These are phyloP conservation scores for Priceomyces carsonii DNA, from an alignment of 805 yeast genomes.

Conservation along the genomic window DNA sequence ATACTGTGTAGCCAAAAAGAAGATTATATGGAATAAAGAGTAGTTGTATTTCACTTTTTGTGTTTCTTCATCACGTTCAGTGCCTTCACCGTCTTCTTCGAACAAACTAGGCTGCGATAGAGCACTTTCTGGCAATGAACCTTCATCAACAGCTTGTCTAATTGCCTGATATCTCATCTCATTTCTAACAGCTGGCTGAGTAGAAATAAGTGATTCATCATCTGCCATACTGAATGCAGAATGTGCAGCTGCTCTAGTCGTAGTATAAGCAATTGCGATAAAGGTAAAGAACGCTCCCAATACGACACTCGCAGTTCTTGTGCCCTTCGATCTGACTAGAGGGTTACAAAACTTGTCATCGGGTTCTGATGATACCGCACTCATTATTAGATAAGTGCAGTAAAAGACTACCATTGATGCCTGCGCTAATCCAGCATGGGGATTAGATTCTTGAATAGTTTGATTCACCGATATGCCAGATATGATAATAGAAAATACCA, in stretches of 20 bases:
- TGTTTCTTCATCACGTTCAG: slow-evolving; percentile 54
- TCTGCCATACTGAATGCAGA: slow-evolving; percentile 40
- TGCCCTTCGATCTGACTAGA: slow-evolving; percentile 81
- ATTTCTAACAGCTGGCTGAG: slow-evolving; percentile 50
- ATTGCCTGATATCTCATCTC: slow-evolving; percentile 87
- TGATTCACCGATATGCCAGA: slow-evolving; percentile 78
- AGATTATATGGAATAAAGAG: slow-evolving; percentile 83
- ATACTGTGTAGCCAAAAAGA: slow-evolving; percentile 95
- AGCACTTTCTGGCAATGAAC: slow-evolving; percentile 92
- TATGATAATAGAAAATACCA: slow-evolving; percentile 62
- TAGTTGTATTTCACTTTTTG: slow-evolving; percentile 77
- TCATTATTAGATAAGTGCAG: slow-evolving; percentile 85
- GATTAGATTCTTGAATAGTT: slow-evolving; percentile 85
- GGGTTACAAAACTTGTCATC: slow-evolving; percentile 94
- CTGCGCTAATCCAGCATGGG: slow-evolving; percentile 95
- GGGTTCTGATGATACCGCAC: slow-evolving; percentile 95
- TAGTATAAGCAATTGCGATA: slow-evolving; percentile 93
- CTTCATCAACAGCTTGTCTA: slow-evolving; percentile 93
- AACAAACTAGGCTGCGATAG: slow-evolving; percentile 68
- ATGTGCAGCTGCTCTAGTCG: slow-evolving; percentile 90
- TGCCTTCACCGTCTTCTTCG: slow-evolving; percentile 43
- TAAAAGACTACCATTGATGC: slow-evolving; percentile 93
- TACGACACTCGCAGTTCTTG: slow-evolving; percentile 84
- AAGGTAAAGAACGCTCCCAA: slow-evolving; percentile 93
- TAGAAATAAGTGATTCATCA: slow-evolving; percentile 41